phyloP scores from a whole-genome alignment of 148 eudicot species.

The Fagopyrum homotropicum region DNA sequence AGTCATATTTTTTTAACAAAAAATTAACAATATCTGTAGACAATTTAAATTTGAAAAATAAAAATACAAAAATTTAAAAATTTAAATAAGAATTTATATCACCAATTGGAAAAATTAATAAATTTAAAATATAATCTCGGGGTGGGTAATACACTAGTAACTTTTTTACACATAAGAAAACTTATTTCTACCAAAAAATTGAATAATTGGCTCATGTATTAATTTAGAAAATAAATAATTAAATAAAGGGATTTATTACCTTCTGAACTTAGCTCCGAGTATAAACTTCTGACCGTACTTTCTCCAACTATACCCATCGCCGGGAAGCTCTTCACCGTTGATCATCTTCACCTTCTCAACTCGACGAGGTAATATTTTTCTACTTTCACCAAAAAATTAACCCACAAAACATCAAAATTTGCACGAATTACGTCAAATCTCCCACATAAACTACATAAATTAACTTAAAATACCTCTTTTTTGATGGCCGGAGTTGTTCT shows the following conservation, averaged over 20 bases:
- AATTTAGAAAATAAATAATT: too few relatives aligned
- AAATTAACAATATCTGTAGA: too few relatives aligned
- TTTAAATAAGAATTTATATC: too few relatives aligned
- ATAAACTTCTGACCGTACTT: slow-evolving; percentile 6
- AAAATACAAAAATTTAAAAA: too few relatives aligned
- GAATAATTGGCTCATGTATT: neutral
- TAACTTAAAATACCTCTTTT: neutral
- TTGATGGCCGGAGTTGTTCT: neutral
- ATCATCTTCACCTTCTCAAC: neutral
- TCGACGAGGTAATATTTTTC: neutral
- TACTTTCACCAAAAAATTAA: neutral
- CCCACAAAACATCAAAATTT: neutral
- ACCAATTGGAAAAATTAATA: too few relatives aligned
- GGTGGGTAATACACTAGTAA: too few relatives aligned
- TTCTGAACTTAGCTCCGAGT: slow-evolving; percentile 3
- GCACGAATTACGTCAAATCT: neutral
- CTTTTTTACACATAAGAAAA: too few relatives aligned
- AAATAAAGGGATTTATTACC: neutral
- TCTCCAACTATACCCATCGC: slow-evolving; percentile 9
- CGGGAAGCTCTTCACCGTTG: neutral
- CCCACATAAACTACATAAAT: too few relatives aligned
- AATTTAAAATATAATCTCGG: too few relatives aligned
- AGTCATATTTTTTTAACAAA: too few relatives aligned
- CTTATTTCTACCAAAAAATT: neutral
- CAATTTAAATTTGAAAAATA: too few relatives aligned